Conservation (phyloP, 164 flowering plant species). For the Cinnamomum chago region DNA sequence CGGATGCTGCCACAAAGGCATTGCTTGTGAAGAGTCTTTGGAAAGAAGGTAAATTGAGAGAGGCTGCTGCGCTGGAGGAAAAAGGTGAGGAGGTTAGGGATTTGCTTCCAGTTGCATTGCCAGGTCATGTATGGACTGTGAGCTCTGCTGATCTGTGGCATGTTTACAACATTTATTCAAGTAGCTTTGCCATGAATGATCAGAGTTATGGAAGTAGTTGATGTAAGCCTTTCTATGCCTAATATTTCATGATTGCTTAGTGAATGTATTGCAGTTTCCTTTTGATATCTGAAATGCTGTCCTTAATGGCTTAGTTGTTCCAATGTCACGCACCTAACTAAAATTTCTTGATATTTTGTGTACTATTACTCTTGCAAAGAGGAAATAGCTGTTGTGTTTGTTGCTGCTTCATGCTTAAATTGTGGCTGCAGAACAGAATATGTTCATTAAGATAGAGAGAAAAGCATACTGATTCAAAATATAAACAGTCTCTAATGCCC, state of each 20-base stretch:
- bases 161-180: slow-evolving; percentile 43
- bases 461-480: background rate
- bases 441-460: too few species aligned
- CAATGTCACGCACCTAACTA: too few species aligned
- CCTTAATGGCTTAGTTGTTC: too few species aligned
- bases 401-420: too few species aligned
- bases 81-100: slow-evolving; percentile 38
- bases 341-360: too few species aligned
- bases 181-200: slow-evolving; percentile 21
- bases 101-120: slow-evolving; percentile 45
- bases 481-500: background rate
- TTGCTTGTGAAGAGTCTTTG: slow-evolving; percentile 86
- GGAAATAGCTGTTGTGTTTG: too few species aligned
- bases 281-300: background rate
- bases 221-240: background rate
- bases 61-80: slow-evolving; percentile 80
- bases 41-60: slow-evolving; percentile 83
- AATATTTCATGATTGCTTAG: background rate
- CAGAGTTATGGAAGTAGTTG: background rate
- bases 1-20: slow-evolving; percentile 66
- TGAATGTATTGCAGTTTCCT: background rate
- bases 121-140: slow-evolving; percentile 63
- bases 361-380: too few species aligned
- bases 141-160: slow-evolving; percentile 46
- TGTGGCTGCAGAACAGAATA: too few species aligned